These are phyloP conservation scores for Cladorrhinum sp. DNA, from an alignment of 2,329 filamentous ascomycete species.

Conservation along the genomic window DNA sequence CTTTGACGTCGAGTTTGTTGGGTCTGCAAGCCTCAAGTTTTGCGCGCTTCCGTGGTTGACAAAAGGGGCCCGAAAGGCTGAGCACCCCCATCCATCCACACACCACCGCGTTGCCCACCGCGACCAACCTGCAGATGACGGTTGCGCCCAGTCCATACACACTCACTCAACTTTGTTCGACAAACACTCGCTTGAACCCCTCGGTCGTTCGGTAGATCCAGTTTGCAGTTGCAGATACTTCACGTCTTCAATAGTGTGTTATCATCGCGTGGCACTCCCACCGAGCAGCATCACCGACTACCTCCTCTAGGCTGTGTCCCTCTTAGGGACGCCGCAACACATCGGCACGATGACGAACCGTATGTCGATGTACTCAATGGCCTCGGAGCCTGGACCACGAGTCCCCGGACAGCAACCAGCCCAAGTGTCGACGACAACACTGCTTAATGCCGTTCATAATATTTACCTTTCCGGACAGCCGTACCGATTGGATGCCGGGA, in stretches of 20 bases:
- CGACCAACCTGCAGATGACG: slow-evolving; percentile 25
- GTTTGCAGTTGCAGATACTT: background rate
- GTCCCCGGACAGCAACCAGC: slow-evolving; percentile 64
- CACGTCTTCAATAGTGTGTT: background rate
- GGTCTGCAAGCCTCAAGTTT: slow-evolving; percentile 12
- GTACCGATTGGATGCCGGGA: slow-evolving; percentile 85
- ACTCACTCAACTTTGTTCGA: slow-evolving; percentile 5
- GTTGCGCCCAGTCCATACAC: slow-evolving; percentile 12
- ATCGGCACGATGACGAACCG: slow-evolving; percentile 54
- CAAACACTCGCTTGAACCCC: slow-evolving; percentile 16
- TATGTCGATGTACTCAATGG: slow-evolving; percentile 67
- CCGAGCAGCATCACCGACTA: background rate
- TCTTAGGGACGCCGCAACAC: slow-evolving; percentile 33
- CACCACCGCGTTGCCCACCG: slow-evolving; percentile 27
- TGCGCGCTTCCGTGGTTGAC: slow-evolving; percentile 21
- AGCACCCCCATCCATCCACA: slow-evolving; percentile 4
- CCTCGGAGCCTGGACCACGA: slow-evolving; percentile 55
- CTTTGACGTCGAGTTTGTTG: slow-evolving; percentile 11
- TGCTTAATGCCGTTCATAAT: slow-evolving; percentile 88
- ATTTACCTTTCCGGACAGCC: slow-evolving; percentile 78
- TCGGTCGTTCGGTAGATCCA: background rate
- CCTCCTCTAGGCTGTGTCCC: slow-evolving; percentile 21
- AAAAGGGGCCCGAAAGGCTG: slow-evolving; percentile 19
- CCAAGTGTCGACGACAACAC: slow-evolving; percentile 87
- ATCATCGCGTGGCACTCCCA: background rate